Conservation (phyloP, 2,329 filamentous ascomycete species). For the Emmonsiellopsis sp. region DNA sequence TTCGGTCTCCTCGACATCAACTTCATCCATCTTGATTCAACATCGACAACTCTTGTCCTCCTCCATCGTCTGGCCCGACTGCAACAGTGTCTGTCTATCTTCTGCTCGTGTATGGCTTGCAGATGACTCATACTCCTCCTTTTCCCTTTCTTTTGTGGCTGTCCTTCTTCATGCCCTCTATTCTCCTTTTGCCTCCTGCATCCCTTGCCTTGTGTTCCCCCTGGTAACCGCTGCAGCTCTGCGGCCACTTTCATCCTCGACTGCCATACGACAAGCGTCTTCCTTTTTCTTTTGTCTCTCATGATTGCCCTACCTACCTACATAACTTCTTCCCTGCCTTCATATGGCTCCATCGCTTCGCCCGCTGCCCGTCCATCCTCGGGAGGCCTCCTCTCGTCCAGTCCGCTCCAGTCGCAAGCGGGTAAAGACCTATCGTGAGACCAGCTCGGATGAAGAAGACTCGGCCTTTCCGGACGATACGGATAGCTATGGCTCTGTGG, state of each 20-base stretch:
- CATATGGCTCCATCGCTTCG: slow-evolving; percentile 23
- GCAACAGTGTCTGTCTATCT: too few species aligned
- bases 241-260: slow-evolving; percentile 19
- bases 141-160: too few species aligned
- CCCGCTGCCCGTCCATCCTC: slow-evolving; percentile 8
- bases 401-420: slow-evolving; percentile 27
- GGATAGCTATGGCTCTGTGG: background rate
- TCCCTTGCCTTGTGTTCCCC: too few species aligned
- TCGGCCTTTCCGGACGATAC: slow-evolving; percentile 5
- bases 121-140: too few species aligned
- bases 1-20: too few species aligned
- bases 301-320: background rate
- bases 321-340: background rate
- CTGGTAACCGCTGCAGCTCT: too few species aligned
- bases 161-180: too few species aligned
- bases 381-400: slow-evolving; percentile 21
- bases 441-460: slow-evolving; percentile 24
- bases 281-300: slow-evolving; percentile 11
- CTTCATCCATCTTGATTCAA: too few species aligned
- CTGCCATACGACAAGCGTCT: slow-evolving; percentile 23
- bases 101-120: too few species aligned
- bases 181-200: too few species aligned
- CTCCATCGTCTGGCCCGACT: too few species aligned
- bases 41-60: too few species aligned
- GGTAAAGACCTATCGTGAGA: slow-evolving; percentile 31